Evolutionary conservation across 495 filamentous ascomycete genomes (phyloP).

Genomic region (Penicillium chermesinum): DNA sequence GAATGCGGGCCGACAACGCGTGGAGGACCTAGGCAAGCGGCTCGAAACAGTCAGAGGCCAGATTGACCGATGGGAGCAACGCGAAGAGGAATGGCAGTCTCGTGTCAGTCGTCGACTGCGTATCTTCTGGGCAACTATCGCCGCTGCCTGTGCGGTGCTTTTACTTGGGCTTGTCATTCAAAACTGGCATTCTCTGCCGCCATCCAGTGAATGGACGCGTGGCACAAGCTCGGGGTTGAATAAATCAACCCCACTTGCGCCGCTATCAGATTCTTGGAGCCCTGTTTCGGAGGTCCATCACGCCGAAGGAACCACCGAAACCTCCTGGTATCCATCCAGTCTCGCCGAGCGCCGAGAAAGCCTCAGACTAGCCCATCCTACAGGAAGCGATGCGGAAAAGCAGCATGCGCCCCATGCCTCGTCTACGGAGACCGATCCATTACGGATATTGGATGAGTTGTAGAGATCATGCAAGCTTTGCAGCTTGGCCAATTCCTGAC

Average conservation of each 20-base stretch:
- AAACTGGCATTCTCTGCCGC: constrained; percentile 18
- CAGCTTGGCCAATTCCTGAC: no score
- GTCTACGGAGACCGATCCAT: constrained; percentile 22
- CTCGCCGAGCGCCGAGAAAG: constrained; percentile 19
- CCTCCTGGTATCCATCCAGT: constrained; percentile 17
- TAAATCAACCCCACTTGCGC: not conserved
- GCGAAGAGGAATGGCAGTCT: constrained; percentile 69
- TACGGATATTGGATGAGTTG: constrained; percentile 33
- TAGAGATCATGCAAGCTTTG: no score
- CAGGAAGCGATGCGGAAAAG: not conserved
- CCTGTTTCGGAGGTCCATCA: not conserved
- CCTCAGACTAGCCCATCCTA: constrained; percentile 2
- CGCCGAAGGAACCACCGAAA: not conserved
- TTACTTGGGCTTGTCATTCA: constrained; percentile 41
- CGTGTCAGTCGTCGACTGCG: constrained; percentile 57
- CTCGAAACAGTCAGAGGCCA: constrained; percentile 59
- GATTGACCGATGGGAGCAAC: constrained; percentile 66
- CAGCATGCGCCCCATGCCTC: not conserved
- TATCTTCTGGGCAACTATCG: constrained; percentile 54
- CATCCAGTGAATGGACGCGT: not conserved
- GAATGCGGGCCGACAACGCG: constrained; percentile 54
- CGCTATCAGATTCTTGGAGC: constrained; percentile 9
- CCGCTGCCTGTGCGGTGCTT: constrained; percentile 29
- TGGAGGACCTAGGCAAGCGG: constrained; percentile 58
- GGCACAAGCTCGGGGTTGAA: constrained; percentile 1